These are phyloP conservation scores for Aspergillus pseudoglaucus DNA, from an alignment of 2,329 filamentous ascomycete genomes.

Conservation along the genomic window DNA sequence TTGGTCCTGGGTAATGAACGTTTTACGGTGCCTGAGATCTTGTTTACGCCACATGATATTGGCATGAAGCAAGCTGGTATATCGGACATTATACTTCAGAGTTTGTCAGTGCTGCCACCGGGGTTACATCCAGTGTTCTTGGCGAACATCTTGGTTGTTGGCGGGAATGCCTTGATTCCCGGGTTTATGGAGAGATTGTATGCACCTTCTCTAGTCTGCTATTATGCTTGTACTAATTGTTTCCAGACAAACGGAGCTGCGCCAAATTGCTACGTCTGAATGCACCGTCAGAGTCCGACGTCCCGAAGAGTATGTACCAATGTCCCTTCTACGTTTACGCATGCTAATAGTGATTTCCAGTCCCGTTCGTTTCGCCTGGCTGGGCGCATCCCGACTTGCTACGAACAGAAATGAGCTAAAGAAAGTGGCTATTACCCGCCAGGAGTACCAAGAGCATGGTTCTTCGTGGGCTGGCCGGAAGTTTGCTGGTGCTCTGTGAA, in stretches of 20 bases:
- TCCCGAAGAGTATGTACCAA: slow-evolving; percentile 51
- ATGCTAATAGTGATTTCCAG: slow-evolving; percentile 14
- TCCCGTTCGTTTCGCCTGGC: slow-evolving; percentile 76
- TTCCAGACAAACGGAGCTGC: slow-evolving; percentile 57
- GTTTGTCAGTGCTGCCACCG: slow-evolving; percentile 66
- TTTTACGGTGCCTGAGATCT: slow-evolving; percentile 79
- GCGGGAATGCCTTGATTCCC: slow-evolving; percentile 72
- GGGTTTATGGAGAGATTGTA: slow-evolving; percentile 75
- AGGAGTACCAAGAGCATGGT: slow-evolving; percentile 86
- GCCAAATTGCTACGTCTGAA: slow-evolving; percentile 65
- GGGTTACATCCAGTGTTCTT: slow-evolving; percentile 77
- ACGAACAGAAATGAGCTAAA: slow-evolving; percentile 59
- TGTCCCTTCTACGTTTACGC: slow-evolving; percentile 1
- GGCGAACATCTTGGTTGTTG: slow-evolving; percentile 82
- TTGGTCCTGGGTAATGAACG: slow-evolving; percentile 86
- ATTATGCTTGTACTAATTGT: slow-evolving; percentile 13
- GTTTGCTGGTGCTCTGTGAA: slow-evolving; percentile 47
- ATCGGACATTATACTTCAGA: slow-evolving; percentile 74
- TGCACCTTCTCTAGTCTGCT: slow-evolving; percentile 11
- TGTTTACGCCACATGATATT: slow-evolving; percentile 81
- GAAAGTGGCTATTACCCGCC: slow-evolving; percentile 68
- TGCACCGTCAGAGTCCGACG: slow-evolving; percentile 68
- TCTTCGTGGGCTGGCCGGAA: slow-evolving; percentile 65
- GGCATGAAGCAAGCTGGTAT: slow-evolving; percentile 79
- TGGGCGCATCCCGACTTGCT: slow-evolving; percentile 73